These are phyloP conservation scores for Coniella lustricola DNA, from an alignment of 2,329 filamentous ascomycete species.

Conservation along the genomic window DNA sequence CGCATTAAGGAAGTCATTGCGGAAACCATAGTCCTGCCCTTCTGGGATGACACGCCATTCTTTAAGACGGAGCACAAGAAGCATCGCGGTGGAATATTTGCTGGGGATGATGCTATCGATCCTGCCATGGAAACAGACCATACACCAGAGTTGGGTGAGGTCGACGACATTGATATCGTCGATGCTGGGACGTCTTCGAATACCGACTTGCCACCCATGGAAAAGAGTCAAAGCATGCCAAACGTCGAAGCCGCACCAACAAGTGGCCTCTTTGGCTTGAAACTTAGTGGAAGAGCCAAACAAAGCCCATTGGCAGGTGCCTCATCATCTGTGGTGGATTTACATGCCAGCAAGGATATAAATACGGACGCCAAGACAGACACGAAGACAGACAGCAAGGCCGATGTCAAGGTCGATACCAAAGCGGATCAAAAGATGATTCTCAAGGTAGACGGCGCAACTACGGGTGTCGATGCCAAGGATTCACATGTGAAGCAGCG, in stretches of 20 bases:
- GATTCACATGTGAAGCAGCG: conserved; percentile 26
- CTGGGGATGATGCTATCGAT: conserved; percentile 44
- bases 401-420: conserved; percentile 18
- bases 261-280: conserved; percentile 45
- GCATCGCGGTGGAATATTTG: conserved; percentile 81
- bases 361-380: no score
- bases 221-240: conserved; percentile 50
- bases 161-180: conserved; percentile 38
- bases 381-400: background rate
- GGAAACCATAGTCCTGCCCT: conserved; percentile 84
- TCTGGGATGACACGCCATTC: conserved; percentile 95
- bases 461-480: conserved; percentile 42
- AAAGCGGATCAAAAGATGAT: no score
- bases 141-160: conserved; percentile 38
- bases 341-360: background rate
- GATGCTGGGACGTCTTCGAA: conserved; percentile 32
- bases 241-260: conserved; percentile 32
- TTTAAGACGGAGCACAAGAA: conserved; percentile 70
- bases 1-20: conserved; percentile 89
- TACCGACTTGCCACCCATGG: conserved; percentile 38
- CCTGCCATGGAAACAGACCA: conserved; percentile 30
- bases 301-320: conserved; percentile 6
- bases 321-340: conserved; percentile 9
- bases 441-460: conserved; percentile 32
- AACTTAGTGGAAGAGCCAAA: conserved; percentile 31